Evolutionary conservation across 495 filamentous ascomycete genomes (phyloP), one percentile per base, ranked within the genome.

Genomic region (Penicillium flavigenum): DNA sequence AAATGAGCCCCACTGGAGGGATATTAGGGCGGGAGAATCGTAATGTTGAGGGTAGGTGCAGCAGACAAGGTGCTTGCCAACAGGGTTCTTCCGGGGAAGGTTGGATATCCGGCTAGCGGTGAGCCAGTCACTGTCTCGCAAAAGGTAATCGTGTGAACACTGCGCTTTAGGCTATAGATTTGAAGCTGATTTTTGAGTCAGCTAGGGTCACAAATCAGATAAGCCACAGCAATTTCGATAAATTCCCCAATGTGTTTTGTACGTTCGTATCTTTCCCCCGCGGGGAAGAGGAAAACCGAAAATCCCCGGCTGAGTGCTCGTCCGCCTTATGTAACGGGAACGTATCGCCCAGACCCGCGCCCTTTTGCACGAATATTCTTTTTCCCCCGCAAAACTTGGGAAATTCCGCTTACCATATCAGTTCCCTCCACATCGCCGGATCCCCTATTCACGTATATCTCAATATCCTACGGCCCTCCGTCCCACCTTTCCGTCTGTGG

Each of bases 281-380:
- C 67, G 67, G 67, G 67, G 67, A 55, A 55, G 49, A 44, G 43
- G 20, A 63, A 62, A 62, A 50, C 36, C 54, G 51, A 43, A 27
- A 31, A 16, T 19, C 24, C 19, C 62, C 65, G 67, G 67, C 51
- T 54, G 65, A 70, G 57, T 22, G 46, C 58, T 67, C 61, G 31
- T 60, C 67, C 67, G 67, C 31, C 26, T 58, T 44, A 53, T 7
- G 27, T 56, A 57, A 51, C 19, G 22, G 38, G 14, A 29, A 38
- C 16, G 14, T 36, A 26, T 7, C 5, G 5, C 11, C 44, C 44
- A 14, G 47, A 22, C 19, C 29, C 47, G 14, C 31, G 24, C 8
- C 16, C 4, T 22, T 20, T 42, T 5, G 16, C 10, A 54, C 8
- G 43, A 42, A 26, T 38, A 16, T 48, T 39, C 20, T 31, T 44